phyloP scores from a whole-genome alignment of 2,329 filamentous ascomycete genomes.

The Helicocarpus griseus region DNA sequence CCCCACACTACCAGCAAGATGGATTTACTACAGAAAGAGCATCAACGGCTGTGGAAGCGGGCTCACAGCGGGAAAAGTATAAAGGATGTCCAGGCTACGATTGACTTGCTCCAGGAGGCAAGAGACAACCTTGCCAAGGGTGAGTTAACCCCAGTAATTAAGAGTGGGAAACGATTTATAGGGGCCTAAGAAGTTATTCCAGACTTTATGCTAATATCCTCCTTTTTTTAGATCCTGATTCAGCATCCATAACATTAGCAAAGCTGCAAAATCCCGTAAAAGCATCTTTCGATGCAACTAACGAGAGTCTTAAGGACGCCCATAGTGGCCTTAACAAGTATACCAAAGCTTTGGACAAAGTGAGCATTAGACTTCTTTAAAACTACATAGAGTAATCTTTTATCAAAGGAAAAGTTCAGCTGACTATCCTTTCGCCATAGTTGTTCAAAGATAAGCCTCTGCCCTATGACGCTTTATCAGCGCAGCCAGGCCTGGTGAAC shows the following conservation, averaged over 20 bases:
- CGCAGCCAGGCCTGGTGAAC: conserved; percentile 71
- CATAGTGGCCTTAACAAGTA: conserved; percentile 76
- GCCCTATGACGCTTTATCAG: conserved; percentile 68
- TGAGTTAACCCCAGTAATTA: conserved; percentile 26
- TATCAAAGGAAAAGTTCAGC: not conserved
- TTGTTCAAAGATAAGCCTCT: conserved; percentile 60
- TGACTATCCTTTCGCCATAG: conserved; percentile 23
- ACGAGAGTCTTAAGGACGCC: conserved; percentile 70
- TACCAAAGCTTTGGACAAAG: conserved; percentile 75
- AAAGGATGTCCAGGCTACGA: conserved; percentile 70
- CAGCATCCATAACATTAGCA: conserved; percentile 63
- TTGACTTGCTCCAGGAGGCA: conserved; percentile 64
- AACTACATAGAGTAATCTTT: not conserved
- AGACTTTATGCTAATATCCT: conserved; percentile 9
- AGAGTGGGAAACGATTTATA: too few species aligned
- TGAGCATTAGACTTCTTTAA: conserved; percentile 25
- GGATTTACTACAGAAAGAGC: conserved; percentile 62
- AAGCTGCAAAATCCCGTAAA: conserved; percentile 82
- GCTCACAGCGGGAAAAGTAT: conserved; percentile 63
- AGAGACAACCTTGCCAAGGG: conserved; percentile 64
- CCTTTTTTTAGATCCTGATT: conserved; percentile 51
- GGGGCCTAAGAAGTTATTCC: too few species aligned
- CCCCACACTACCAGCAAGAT: conserved; percentile 30
- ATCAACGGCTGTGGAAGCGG: conserved; percentile 60
- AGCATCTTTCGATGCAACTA: conserved; percentile 67